Evolutionary conservation across 75 land plant species (phyloP).

Genomic region (Gnetum montanum): DNA sequence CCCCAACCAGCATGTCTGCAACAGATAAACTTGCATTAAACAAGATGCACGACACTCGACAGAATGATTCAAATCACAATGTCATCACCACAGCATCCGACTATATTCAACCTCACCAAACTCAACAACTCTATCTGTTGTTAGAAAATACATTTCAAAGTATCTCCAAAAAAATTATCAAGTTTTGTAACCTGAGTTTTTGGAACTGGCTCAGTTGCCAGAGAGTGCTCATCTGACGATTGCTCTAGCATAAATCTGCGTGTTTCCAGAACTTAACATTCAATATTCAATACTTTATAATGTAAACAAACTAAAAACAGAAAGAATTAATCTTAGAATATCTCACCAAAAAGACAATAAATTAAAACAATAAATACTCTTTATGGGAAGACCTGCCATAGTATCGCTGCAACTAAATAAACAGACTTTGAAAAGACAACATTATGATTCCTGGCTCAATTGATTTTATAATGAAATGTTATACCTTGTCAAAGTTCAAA

Average conservation of each 20-base stretch:
- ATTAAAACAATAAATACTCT: not conserved
- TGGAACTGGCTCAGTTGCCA: slow-evolving; percentile 37
- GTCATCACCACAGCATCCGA: slow-evolving; percentile 26
- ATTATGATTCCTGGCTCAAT: too few species aligned
- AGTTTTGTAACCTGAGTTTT: slow-evolving; percentile 43
- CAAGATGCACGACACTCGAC: slow-evolving; percentile 16
- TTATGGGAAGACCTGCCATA: too few species aligned
- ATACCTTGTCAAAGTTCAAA: too few species aligned
- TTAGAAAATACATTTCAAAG: slow-evolving; percentile 8
- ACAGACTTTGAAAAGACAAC: too few species aligned
- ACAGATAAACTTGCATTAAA: slow-evolving; percentile 50
- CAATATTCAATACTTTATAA: slow-evolving; percentile 20
- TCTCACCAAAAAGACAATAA: not conserved
- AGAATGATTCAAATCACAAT: slow-evolving; percentile 24
- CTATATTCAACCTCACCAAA: slow-evolving; percentile 15
- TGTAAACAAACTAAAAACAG: slow-evolving; percentile 2
- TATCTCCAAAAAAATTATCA: slow-evolving; percentile 12
- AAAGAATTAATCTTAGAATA: not conserved
- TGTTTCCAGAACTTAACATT: slow-evolving; percentile 49
- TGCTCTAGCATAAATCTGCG: slow-evolving; percentile 57
- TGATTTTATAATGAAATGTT: too few species aligned
- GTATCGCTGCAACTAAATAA: too few species aligned
- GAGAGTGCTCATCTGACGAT: slow-evolving; percentile 35
- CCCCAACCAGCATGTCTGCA: slow-evolving; percentile 65
- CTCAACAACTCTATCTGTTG: slow-evolving; percentile 13